Conservation (phyloP, 768 basidiomycete species). For the Neoboletus magnificus region DNA sequence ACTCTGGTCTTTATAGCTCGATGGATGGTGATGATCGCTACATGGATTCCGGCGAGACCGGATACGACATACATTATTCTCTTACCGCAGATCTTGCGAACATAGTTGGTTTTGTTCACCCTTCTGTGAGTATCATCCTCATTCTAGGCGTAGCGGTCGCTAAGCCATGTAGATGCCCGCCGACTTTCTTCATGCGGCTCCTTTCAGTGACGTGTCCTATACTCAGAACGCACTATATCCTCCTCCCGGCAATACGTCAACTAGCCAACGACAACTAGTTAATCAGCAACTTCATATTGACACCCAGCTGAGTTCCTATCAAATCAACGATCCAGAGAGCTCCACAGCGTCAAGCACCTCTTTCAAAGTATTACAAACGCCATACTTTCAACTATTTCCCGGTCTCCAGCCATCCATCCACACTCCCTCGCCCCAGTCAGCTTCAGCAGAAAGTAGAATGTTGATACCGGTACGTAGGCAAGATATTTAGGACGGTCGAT, state of each 20-base stretch:
- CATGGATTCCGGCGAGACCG: not conserved
- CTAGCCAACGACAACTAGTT: conserved; percentile 4
- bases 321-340: conserved; percentile 6
- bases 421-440: conserved; percentile 10
- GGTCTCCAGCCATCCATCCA: conserved; percentile 1
- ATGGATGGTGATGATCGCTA: not conserved
- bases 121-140: conserved; percentile 12
- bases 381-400: not conserved
- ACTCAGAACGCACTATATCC: not conserved
- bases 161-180: conserved; percentile 9
- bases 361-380: conserved; percentile 8
- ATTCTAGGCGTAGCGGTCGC: not conserved
- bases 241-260: not conserved
- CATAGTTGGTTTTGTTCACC: not conserved
- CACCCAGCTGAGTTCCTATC: conserved; percentile 13
- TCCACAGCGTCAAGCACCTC: conserved; percentile 19
- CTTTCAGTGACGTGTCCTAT: not conserved
- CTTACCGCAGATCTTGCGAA: not conserved
- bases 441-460: not conserved
- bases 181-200: not conserved
- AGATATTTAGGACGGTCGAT: not conserved
- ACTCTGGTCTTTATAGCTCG: not conserved
- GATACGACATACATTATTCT: not conserved
- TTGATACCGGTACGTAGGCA: conserved; percentile 8
- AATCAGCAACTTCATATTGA: conserved; percentile 17